Base-by-base conservation (phyloP, 192 early-diverging fungal species). In the Backusella tarrabulga region DNA sequence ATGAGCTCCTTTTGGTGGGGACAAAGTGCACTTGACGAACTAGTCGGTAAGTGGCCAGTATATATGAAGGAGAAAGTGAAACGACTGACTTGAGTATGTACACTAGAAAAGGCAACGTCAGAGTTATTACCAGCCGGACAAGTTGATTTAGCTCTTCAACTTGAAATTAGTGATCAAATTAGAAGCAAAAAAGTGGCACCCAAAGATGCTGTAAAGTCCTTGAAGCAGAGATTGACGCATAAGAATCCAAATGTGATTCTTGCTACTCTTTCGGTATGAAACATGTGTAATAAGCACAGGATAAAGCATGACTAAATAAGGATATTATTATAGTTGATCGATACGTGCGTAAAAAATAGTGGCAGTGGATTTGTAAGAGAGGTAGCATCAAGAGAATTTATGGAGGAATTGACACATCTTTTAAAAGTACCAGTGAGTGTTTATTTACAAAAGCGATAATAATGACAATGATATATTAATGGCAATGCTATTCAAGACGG, bases 161-260 rank as follows among this genome's bases (percentile, higher is more conserved):
- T 98, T 38, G 97, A 98, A 76, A 96, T 99, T 79, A 92, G 91
- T 44, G 98, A 99, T 87, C 91, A 92, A 81, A 91, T 99, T 71
- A 92, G 97, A 76, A 91, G 92, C 79, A 98, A 98, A 82, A 86
- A 91, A 71, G 88, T 89, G 26, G 77, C 87, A 19, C 82, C 95
- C 76, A 95, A 93, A 79, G 88, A 94, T n/a, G 93, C 94, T 6
- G 86, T 90, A 46, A 81, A 85, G 34, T 81, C 91, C 9, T 86
- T 99, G 50, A 96, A 95, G 77, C 87, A 90, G 77, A 86, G 96
- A 32, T 79, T 99, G 50, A 84, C 86, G 11, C 92, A 94, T 83
- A 89, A 89, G 73, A 99, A 98, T 80, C 97, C 97, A 23, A 98
- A 98, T 80, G 97, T 97, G 8, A 92, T 96, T 79, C 84, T 98